Evolutionary conservation across 805 yeast species (phyloP), one percentile per base, ranked within the genome.

Genomic region (Grigorovia jiainica): DNA sequence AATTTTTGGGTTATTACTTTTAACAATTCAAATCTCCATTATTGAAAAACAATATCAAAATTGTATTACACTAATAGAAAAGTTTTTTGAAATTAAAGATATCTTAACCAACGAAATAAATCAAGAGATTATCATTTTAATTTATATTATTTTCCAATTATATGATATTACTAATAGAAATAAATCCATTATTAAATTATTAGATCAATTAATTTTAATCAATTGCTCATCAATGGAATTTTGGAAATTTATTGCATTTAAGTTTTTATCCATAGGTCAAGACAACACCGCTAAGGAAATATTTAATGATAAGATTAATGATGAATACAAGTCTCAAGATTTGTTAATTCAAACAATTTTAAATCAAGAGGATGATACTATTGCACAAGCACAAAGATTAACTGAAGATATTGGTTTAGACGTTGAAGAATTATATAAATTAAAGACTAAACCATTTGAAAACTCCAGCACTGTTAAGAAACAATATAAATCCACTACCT

Each of bases 161-260:
- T 60, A 58, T 42, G 49, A 49, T 21, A 36, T 40, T 7, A 46
- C 49, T 1, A 51, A 47, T 13, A 54, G 61, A 46, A 35, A 37
- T 6, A 41, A 51, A 16, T 54, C 62, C 2, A 52, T 49, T 29
- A 35, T 35, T 19, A 38, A 38, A 21, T 39, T 58, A 16, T 43
- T 58, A 32, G 41, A 45, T n/a, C 51, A 46, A 23, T 27, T 55
- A 7, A 29, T 17, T 5, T 32, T 36, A 3, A 39, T 34, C 3
- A 25, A 16, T 13, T 29, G 17, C 11, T 40, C 43, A 7, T 47
- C 50, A 20, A 17, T 41, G 18, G 40, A 47, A 30, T 58, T 59
- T 38, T 58, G 62, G 64, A 55, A 52, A 40, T 57, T 50, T 41
- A 44, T 59, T 19, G 61, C 49, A 5, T 56, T 58, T 29, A 53